Percentiles rank a stretch among this genome's conserved stretches.
Evolutionary conservation across 768 basidiomycete genomes (phyloP).

Genomic region (Neoboletus magnificus): DNA sequence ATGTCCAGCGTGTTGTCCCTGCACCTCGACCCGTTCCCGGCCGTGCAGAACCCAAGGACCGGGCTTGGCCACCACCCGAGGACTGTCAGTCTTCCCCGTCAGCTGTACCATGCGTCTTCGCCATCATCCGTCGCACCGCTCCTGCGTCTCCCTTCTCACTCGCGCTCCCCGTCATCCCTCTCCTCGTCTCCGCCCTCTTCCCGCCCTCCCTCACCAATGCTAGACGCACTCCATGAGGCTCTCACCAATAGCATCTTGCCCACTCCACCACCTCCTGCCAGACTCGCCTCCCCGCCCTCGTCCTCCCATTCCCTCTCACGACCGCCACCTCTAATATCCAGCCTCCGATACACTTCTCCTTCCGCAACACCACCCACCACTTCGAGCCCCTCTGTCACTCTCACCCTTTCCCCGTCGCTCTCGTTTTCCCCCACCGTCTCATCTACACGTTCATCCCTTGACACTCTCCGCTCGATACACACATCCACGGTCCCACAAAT

Average conservation of each 20-base stretch:
- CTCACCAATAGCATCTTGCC: constrained; percentile 41
- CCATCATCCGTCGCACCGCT: constrained; percentile 12
- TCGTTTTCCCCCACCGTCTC: constrained; percentile 24
- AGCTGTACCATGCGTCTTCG: constrained; percentile 7
- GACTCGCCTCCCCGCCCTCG: constrained; percentile 37
- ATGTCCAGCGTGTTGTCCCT: constrained; percentile 3
- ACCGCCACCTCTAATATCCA: constrained; percentile 52
- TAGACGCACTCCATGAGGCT: constrained; percentile 44
- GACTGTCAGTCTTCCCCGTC: constrained; percentile 15
- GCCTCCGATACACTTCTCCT: constrained; percentile 59
- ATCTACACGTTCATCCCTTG: constrained; percentile 48
- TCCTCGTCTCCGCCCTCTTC: constrained; percentile 5
- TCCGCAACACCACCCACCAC: constrained; percentile 53
- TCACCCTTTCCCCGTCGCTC: constrained; percentile 15
- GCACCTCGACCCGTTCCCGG: constrained; percentile 1
- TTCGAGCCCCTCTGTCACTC: constrained; percentile 11
- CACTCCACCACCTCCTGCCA: constrained; percentile 42
- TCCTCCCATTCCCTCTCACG: constrained; percentile 34
- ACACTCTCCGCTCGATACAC: constrained; percentile 49
- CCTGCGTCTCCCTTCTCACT: constrained; percentile 14
- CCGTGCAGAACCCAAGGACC: neutral
- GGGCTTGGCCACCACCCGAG: constrained; percentile 2
- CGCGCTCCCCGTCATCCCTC: neutral
- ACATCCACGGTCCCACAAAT: constrained; percentile 28
- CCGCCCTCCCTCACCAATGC: constrained; percentile 38